phyloP scores from a whole-genome alignment of 495 filamentous ascomycete genomes.

The Podospora australis region DNA sequence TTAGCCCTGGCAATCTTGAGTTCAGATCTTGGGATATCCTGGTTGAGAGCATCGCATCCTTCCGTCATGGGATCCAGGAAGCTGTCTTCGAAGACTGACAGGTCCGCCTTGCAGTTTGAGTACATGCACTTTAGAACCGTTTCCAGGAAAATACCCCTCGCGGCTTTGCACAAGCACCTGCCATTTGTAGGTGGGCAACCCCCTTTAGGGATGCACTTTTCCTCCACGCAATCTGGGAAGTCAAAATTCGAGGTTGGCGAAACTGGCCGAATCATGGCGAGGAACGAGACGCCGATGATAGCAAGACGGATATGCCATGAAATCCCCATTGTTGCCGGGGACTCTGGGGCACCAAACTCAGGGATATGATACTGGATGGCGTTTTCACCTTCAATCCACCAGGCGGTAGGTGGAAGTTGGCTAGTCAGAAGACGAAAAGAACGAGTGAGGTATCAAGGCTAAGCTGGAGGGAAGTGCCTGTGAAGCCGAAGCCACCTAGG shows the following conservation, averaged over 20 bases:
- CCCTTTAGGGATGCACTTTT: slow-evolving; percentile 16
- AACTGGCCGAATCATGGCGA: slow-evolving; percentile 2
- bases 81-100: slow-evolving; percentile 12
- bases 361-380: neutral
- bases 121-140: slow-evolving; percentile 23
- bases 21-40: slow-evolving; percentile 15
- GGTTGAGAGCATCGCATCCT: slow-evolving; percentile 15
- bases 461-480: neutral
- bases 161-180: slow-evolving; percentile 24
- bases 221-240: slow-evolving; percentile 19
- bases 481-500: neutral
- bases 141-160: slow-evolving; percentile 16
- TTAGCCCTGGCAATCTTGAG: slow-evolving; percentile 17
- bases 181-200: slow-evolving; percentile 15
- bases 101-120: slow-evolving; percentile 22
- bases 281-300: slow-evolving; percentile 7
- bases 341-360: neutral
- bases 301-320: slow-evolving; percentile 6
- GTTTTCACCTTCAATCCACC: neutral
- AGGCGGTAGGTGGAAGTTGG: neutral
- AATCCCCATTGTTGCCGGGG: slow-evolving; percentile 9
- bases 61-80: slow-evolving; percentile 20
- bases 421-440: neutral
- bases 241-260: slow-evolving; percentile 5
- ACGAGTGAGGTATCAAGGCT: neutral